Percentiles rank a stretch among this genome's conserved stretches.
Conservation (phyloP, 345 rosid species). For the Euclidium syriacum region DNA sequence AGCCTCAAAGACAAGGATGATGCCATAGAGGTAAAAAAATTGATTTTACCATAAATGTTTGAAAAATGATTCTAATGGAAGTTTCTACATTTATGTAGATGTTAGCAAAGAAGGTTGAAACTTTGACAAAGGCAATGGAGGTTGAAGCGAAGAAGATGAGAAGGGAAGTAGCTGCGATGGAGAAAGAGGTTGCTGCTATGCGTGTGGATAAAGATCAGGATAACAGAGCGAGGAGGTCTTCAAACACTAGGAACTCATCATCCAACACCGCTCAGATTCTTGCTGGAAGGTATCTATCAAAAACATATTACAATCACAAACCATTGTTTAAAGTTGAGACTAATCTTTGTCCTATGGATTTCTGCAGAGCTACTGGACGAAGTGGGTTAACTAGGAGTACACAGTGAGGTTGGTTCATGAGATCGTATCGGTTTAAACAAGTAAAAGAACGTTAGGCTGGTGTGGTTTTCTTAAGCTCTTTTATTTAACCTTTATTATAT, state of each 20-base stretch:
- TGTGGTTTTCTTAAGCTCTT: constrained; percentile 18
- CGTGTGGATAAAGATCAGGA: constrained; percentile 90
- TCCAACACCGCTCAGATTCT: constrained; percentile 74
- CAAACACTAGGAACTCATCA: constrained; percentile 61
- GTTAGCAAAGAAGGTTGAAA: constrained; percentile 93
- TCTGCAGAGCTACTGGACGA: constrained; percentile 36
- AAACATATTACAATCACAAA: too few relatives aligned
- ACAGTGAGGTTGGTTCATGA: constrained; percentile 11
- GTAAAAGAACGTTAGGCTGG: constrained; percentile 17
- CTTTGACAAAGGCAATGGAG: constrained; percentile 97
- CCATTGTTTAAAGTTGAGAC: neutral
- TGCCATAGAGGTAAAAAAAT: constrained; percentile 87
- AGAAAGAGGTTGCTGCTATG: constrained; percentile 98
- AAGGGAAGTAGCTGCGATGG: constrained; percentile 98
- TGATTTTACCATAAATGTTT: constrained; percentile 5
- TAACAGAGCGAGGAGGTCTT: constrained; percentile 66
- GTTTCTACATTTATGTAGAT: constrained; percentile 42
- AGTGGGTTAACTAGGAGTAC: constrained; percentile 83
- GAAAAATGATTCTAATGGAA: neutral
- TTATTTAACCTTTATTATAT: constrained; percentile 8
- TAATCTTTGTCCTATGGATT: neutral
- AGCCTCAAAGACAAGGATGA: constrained; percentile 99
- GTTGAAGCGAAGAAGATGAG: constrained; percentile 99
- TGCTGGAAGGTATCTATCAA: constrained; percentile 76
- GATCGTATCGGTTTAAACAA: constrained; percentile 11